A percentile compares a stretch with the other conserved stretches of the same genome.
Conservation (phyloP, 1,284 basidiomycete genomes). For the Mixia osmundae region DNA sequence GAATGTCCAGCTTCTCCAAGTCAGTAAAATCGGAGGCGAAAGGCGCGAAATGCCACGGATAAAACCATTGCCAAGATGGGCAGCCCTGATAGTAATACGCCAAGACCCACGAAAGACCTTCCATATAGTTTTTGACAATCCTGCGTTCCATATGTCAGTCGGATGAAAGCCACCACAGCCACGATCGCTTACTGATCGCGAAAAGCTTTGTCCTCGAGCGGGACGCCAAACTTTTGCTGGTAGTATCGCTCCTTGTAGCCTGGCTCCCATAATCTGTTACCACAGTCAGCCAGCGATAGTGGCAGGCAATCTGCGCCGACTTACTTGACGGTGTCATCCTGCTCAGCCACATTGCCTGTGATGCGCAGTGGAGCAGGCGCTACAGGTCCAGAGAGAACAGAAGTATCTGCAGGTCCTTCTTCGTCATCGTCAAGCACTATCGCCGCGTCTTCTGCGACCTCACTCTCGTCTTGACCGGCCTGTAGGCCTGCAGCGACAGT, state of each 20-base stretch:
- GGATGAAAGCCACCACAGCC: slow-evolving; percentile 3
- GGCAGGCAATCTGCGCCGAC: slow-evolving; percentile 19
- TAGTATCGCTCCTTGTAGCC: slow-evolving; percentile 94
- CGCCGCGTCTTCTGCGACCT: slow-evolving; percentile 16
- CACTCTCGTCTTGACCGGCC: slow-evolving; percentile 19
- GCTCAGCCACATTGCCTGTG: slow-evolving; percentile 51
- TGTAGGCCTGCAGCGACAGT: slow-evolving; percentile 3
- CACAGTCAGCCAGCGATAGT: background rate
- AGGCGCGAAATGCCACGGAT: slow-evolving; percentile 94
- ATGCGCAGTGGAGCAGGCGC: slow-evolving; percentile 23
- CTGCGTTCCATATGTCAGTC: slow-evolving; percentile 25
- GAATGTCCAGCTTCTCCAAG: slow-evolving; percentile 51
- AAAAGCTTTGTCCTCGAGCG: slow-evolving; percentile 45
- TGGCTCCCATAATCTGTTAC: slow-evolving; percentile 59
- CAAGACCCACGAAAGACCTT: slow-evolving; percentile 89
- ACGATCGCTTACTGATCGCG: slow-evolving; percentile 39
- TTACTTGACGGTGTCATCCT: slow-evolving; percentile 78
- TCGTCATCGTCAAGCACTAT: slow-evolving; percentile 13
- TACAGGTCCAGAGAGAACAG: background rate
- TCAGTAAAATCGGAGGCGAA: slow-evolving; percentile 89
- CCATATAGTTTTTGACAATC: slow-evolving; percentile 60
- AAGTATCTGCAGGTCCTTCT: slow-evolving; percentile 22
- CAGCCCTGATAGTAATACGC: slow-evolving; percentile 92
- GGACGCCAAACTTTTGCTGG: slow-evolving; percentile 68
- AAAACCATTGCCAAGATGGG: slow-evolving; percentile 79